Percentiles rank a stretch among this genome's conserved stretches.
Conservation (phyloP, 192 early-diverging fungal genomes). For the Geranomyces michiganensis region DNA sequence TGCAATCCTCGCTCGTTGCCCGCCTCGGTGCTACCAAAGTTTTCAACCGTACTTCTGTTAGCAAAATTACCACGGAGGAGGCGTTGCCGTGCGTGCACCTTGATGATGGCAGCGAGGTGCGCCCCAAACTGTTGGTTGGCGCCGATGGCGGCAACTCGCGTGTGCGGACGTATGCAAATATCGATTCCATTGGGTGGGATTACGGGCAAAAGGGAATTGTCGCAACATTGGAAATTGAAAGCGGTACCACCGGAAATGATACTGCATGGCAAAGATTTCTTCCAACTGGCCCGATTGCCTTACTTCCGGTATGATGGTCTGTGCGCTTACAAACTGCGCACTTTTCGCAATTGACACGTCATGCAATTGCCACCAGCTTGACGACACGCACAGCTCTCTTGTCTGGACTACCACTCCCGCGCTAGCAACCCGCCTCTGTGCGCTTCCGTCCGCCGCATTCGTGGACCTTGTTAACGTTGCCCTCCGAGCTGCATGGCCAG, state of each 20-base stretch:
- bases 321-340: no score
- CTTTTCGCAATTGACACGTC: no score
- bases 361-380: no score
- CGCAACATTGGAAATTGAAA: conserved; percentile 72
- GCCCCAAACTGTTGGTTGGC: conserved; percentile 82
- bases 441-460: conserved; percentile 67
- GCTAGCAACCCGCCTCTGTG: conserved; percentile 64
- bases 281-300: conserved; percentile 89
- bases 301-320: conserved; percentile 78
- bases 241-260: conserved; percentile 44
- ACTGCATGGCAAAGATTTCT: conserved; percentile 95
- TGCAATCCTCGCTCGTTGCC: conserved; percentile 67
- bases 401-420: conserved; percentile 86
- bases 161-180: conserved; percentile 81
- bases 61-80: conserved; percentile 43
- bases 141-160: conserved; percentile 88
- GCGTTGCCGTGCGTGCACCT: conserved; percentile 81
- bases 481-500: conserved; percentile 67
- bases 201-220: conserved; percentile 87
- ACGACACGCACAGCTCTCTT: conserved; percentile 68
- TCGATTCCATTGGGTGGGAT: conserved; percentile 83
- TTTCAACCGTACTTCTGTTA: conserved; percentile 71
- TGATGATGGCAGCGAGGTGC: conserved; percentile 63
- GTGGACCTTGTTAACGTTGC: conserved; percentile 78
- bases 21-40: conserved; percentile 35